Evolutionary conservation across 805 yeast species (phyloP).

Genomic region (Jamesozyma jinghongensis): DNA sequence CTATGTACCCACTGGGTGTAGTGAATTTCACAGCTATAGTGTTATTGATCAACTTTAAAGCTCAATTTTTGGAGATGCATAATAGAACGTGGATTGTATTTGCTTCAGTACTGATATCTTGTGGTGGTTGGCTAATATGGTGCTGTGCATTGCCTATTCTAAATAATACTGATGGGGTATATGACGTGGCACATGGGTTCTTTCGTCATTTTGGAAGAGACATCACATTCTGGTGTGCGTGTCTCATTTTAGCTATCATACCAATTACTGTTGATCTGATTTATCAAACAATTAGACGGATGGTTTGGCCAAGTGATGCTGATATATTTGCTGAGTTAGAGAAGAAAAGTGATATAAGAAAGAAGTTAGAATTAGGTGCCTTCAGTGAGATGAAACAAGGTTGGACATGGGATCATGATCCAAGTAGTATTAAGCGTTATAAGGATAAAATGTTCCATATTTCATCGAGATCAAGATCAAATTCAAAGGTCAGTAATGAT

Average conservation of each 20-base stretch:
- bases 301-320: constrained; percentile 60
- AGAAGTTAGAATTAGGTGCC: constrained; percentile 63
- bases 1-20: constrained; percentile 76
- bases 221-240: constrained; percentile 77
- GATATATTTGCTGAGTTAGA: constrained; percentile 75
- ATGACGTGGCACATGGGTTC: constrained; percentile 63
- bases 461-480: constrained; percentile 5
- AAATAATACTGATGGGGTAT: constrained; percentile 48
- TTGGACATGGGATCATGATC: constrained; percentile 58
- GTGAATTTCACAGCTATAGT: constrained; percentile 65
- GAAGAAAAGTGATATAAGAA: constrained; percentile 54
- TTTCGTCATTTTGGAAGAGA: constrained; percentile 68
- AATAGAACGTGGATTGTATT: constrained; percentile 62
- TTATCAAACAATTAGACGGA: constrained; percentile 45
- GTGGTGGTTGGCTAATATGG: constrained; percentile 83
- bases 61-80: constrained; percentile 72
- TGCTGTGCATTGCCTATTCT: constrained; percentile 63
- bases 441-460: constrained; percentile 14
- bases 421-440: constrained; percentile 26
- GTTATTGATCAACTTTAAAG: constrained; percentile 63
- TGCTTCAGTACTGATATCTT: constrained; percentile 59
- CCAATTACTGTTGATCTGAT: constrained; percentile 62
- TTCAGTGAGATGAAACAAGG: constrained; percentile 67
- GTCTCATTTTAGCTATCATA: constrained; percentile 46
- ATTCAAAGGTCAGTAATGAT: background rate